Percentiles rank a stretch among this genome's conserved stretches.
phyloP scores from a whole-genome alignment of 1,284 basidiomycete species.

The Inonotus obliquus region DNA sequence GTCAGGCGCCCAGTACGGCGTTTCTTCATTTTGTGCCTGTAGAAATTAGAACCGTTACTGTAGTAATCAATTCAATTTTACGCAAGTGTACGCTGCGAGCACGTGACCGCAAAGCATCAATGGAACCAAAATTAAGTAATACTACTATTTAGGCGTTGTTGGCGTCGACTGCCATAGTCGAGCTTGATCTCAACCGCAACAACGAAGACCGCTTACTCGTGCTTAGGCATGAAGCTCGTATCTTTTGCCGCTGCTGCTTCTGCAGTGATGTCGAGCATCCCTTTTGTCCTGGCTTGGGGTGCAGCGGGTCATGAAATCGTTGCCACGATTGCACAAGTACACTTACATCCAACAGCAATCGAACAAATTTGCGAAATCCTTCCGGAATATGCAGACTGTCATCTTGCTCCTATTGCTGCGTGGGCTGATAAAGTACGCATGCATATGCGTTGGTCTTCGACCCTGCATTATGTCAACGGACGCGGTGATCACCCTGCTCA shows the following conservation, averaged over 20 bases:
- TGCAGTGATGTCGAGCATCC: background rate
- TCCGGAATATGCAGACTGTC: slow-evolving; percentile 54
- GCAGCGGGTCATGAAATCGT: slow-evolving; percentile 80
- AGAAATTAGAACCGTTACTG: too few relatives aligned
- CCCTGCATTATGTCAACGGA: slow-evolving; percentile 74
- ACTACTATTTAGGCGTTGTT: too few relatives aligned
- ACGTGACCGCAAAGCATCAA: too few relatives aligned
- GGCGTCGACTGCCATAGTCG: too few relatives aligned
- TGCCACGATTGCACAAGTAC: slow-evolving; percentile 89
- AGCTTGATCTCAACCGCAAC: too few relatives aligned
- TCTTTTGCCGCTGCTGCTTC: background rate
- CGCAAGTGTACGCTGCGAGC: too few relatives aligned
- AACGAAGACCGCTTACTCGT: background rate
- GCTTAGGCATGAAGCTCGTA: background rate
- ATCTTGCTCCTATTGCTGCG: slow-evolving; percentile 74
- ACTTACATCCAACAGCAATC: slow-evolving; percentile 74
- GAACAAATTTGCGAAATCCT: slow-evolving; percentile 69
- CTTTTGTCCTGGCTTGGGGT: slow-evolving; percentile 1
- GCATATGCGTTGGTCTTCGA: slow-evolving; percentile 55
- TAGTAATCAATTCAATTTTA: too few relatives aligned
- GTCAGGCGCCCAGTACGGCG: too few relatives aligned
- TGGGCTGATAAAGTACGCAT: slow-evolving; percentile 80
- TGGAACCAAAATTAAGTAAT: too few relatives aligned
- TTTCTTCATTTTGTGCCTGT: too few relatives aligned
- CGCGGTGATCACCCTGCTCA: slow-evolving; percentile 72